phyloP scores from a whole-genome alignment of 768 basidiomycete species.

The Hortiboletus flavorubellus region DNA sequence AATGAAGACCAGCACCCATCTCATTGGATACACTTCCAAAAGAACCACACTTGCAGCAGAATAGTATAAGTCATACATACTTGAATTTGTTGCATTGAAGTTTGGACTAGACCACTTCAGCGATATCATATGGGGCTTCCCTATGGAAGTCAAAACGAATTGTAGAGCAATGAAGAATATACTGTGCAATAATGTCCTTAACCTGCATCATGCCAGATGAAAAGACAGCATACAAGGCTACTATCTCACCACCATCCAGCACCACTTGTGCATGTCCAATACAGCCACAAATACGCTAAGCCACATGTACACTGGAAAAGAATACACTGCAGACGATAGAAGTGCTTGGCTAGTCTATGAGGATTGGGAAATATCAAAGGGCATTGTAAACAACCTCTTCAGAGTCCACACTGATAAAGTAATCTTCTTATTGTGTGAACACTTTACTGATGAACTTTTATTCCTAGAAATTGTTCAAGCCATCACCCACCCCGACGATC shows the following conservation, averaged over 20 bases:
- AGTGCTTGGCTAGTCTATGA: constrained; percentile 31
- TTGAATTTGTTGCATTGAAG: too few species aligned
- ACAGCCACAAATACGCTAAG: constrained; percentile 33
- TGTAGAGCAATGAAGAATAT: constrained; percentile 24
- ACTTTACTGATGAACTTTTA: background rate
- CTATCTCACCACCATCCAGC: constrained; percentile 7
- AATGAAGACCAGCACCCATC: background rate
- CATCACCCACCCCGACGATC: background rate
- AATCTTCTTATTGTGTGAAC: background rate
- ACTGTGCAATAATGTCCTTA: constrained; percentile 10
- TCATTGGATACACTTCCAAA: constrained; percentile 31
- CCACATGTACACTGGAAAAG: background rate
- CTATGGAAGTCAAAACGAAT: constrained; percentile 32
- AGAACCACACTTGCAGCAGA: constrained; percentile 30
- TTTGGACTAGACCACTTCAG: too few species aligned
- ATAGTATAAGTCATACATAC: constrained; percentile 32
- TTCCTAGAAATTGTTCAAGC: background rate
- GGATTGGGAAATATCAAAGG: constrained; percentile 18
- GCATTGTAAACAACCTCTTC: background rate
- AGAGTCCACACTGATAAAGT: background rate
- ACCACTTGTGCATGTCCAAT: constrained; percentile 23
- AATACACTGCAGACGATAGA: constrained; percentile 20
- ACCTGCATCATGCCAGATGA: constrained; percentile 26
- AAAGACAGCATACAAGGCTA: constrained; percentile 16
- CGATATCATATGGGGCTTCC: too few species aligned